Percentiles rank a stretch among this genome's conserved stretches.
Conservation (phyloP, 495 filamentous ascomycete species). For the Daldinia decipiens region DNA sequence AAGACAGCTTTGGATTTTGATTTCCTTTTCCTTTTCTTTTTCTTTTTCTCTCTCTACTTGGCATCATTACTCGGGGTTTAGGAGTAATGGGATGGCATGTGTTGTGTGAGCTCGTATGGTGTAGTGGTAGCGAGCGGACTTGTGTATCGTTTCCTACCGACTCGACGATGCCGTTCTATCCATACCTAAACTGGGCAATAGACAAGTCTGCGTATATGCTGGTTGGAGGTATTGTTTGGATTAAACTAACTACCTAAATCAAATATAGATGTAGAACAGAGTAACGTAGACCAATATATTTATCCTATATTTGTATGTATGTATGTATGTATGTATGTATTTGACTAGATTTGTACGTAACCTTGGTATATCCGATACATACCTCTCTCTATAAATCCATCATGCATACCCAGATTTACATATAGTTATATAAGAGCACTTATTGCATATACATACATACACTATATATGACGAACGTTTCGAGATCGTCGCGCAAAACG, state of each 20-base stretch:
- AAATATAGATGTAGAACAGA: conserved; percentile 1
- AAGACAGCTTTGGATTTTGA: conserved; percentile 9
- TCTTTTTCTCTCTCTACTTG: background rate
- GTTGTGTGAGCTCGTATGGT: conserved; percentile 9
- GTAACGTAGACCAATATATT: background rate
- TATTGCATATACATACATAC: background rate
- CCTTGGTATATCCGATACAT: too few species aligned
- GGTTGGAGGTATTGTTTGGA: background rate
- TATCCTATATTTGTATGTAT: background rate
- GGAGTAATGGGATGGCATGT: conserved; percentile 8
- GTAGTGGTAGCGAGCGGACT: conserved; percentile 3
- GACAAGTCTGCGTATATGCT: background rate
- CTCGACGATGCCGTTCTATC: conserved; percentile 1
- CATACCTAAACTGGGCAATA: background rate
- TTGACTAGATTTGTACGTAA: too few species aligned
- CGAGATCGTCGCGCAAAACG: background rate
- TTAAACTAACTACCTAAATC: background rate
- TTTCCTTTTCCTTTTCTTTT: background rate
- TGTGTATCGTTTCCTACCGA: background rate
- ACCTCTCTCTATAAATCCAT: background rate
- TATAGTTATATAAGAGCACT: background rate
- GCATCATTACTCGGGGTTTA: conserved; percentile 6
- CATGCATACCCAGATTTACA: too few species aligned
- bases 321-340: background rate
- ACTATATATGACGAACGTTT: background rate